Conservation (phyloP, 2,329 filamentous ascomycete genomes). For the Penicillium polonicum region DNA sequence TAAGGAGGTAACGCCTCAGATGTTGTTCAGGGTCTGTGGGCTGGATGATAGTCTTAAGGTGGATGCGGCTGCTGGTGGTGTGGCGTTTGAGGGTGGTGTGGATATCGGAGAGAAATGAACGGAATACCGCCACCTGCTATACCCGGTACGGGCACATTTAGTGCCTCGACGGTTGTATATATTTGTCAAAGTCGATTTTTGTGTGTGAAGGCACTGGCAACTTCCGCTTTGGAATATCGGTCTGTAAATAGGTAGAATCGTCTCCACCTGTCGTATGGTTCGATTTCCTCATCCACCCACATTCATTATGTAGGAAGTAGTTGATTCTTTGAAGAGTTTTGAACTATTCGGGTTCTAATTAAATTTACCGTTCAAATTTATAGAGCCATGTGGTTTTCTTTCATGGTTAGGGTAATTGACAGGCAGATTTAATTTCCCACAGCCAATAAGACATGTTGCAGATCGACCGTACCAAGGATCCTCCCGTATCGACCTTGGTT, state of each 20-base stretch:
- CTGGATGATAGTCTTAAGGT: constrained; percentile 43
- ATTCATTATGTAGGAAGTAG: background rate
- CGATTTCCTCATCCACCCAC: background rate
- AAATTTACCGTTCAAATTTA: background rate
- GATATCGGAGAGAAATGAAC: constrained; percentile 26
- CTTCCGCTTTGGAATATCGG: background rate
- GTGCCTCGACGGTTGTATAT: background rate
- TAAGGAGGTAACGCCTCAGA: constrained; percentile 37
- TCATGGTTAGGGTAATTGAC: background rate
- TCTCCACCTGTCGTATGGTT: constrained; percentile 10
- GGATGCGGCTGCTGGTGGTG: constrained; percentile 42
- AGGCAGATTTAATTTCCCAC: constrained; percentile 3
- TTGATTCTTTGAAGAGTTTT: background rate
- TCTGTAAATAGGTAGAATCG: constrained; percentile 16
- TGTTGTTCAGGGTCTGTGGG: constrained; percentile 46
- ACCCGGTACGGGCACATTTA: background rate
- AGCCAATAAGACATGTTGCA: constrained; percentile 6
- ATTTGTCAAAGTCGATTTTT: background rate
- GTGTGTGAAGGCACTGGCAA: background rate
- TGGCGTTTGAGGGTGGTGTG: constrained; percentile 33
- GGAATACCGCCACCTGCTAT: background rate
- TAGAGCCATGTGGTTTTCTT: background rate
- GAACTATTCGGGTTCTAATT: background rate
- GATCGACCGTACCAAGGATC: constrained; percentile 13
- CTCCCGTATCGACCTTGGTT: constrained; percentile 6